Evolutionary conservation across 1,284 basidiomycete genomes (phyloP).

Genomic region (Boletus subluridellus): DNA sequence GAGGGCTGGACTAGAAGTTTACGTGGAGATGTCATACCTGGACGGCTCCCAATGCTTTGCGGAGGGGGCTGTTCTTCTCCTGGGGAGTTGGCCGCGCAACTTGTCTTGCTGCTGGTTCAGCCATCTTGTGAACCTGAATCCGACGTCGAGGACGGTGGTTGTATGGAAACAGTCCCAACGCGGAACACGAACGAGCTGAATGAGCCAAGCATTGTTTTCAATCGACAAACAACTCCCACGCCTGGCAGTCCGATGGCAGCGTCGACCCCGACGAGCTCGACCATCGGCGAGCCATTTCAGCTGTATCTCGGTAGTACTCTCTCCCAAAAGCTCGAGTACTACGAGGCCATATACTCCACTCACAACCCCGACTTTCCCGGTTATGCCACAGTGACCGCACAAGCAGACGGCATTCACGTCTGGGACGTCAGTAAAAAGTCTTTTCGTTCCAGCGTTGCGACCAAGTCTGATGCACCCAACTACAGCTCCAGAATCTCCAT

Average conservation of each 20-base stretch:
- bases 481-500: slow-evolving; percentile 64
- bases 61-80: slow-evolving; percentile 21
- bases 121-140: slow-evolving; percentile 17
- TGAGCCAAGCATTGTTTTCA: not conserved
- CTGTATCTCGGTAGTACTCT: slow-evolving; percentile 47
- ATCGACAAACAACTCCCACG: slow-evolving; percentile 20
- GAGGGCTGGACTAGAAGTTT: not conserved
- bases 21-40: slow-evolving; percentile 23
- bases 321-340: slow-evolving; percentile 23
- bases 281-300: slow-evolving; percentile 58
- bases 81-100: slow-evolving; percentile 13
- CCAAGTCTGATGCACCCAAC: slow-evolving; percentile 13
- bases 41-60: slow-evolving; percentile 23
- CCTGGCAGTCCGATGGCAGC: not conserved
- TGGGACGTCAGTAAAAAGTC: slow-evolving; percentile 54
- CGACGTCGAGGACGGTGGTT: slow-evolving; percentile 1
- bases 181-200: not conserved
- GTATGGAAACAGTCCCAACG: not conserved
- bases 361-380: slow-evolving; percentile 46
- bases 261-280: slow-evolving; percentile 40
- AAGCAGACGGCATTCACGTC: slow-evolving; percentile 69
- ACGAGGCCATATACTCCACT: slow-evolving; percentile 38
- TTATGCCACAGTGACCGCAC: slow-evolving; percentile 60
- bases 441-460: not conserved
- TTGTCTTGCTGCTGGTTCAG: slow-evolving; percentile 26